A percentile compares a stretch with the other conserved stretches of the same genome.
phyloP scores from a whole-genome alignment of 495 filamentous ascomycete genomes.

The Lasiosphaeria ovina region DNA sequence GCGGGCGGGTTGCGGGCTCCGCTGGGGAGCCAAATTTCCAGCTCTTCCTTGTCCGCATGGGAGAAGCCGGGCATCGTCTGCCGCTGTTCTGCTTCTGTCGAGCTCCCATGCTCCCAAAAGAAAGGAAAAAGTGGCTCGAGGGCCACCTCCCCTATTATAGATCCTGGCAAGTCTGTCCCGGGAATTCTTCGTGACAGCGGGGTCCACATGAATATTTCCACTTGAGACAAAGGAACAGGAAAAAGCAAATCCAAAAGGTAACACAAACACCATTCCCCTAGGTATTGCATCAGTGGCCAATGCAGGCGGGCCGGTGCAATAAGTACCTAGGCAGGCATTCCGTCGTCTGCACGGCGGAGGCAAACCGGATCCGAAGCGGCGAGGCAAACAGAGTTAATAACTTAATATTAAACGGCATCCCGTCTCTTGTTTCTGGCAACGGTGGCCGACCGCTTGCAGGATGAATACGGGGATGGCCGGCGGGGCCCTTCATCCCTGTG shows the following conservation, averaged over 20 bases:
- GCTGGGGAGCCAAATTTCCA: slow-evolving; percentile 5
- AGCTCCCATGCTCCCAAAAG: neutral
- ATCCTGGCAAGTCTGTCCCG: slow-evolving; percentile 1
- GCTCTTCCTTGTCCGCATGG: neutral
- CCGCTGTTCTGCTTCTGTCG: neutral
- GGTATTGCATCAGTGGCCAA: no score
- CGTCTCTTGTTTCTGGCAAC: neutral
- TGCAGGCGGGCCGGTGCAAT: no score
- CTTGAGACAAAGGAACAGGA: neutral
- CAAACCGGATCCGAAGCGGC: no score
- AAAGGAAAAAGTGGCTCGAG: slow-evolving; percentile 3
- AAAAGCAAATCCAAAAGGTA: no score
- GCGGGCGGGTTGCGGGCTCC: slow-evolving; percentile 15
- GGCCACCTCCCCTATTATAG: neutral
- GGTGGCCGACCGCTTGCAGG: slow-evolving; percentile 7
- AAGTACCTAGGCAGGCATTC: no score
- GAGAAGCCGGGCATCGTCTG: slow-evolving; percentile 1
- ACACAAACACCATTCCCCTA: no score
- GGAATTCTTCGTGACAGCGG: slow-evolving; percentile 11
- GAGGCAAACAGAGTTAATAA: neutral
- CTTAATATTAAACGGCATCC: no score
- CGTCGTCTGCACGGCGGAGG: no score
- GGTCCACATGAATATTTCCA: neutral
- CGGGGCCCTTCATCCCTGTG: neutral
- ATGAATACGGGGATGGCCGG: neutral